Evolutionary conservation across 139 green algal genomes (phyloP), one percentile per base, ranked within the genome.

Genomic region (Micractinium conductrix): DNA sequence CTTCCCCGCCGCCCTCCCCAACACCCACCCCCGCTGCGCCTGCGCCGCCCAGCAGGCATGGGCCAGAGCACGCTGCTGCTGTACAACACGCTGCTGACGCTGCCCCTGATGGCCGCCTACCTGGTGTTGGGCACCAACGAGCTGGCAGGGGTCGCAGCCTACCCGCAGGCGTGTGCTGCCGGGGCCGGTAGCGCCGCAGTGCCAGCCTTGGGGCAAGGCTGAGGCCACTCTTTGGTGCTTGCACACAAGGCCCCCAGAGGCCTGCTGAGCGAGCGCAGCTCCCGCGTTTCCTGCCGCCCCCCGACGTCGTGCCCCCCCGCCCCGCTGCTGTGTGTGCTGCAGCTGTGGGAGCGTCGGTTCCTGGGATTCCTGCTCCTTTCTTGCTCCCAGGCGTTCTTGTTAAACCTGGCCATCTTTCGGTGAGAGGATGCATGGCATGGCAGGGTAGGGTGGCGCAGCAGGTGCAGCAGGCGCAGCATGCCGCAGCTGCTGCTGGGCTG

Each of bases 341-440:
- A 85, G 53, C 71, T 93, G 10, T 30, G 70, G 58, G 81, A 91
- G 60, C 79, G 72, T 14, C 60, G 22, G 19, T 93, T 93, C 69
- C 37, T 87, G 65, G 16, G 70, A 7, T 91, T 93, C 48, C 62
- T 91, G 48, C 60, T 91, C 16, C 19, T 93, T 3, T 90, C 84
- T 42, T 86, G 84, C 37, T 89, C 83, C 35, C 90, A 93, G 70
- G 90, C 87, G 21, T 91, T 92, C 76, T 78, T 93, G 63, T 78
- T 93, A 42, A 93, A 93, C 80, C 68, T 93, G 26, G 91, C 87
- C 87, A 93, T 93, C 69, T 93, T 92, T 83, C 70, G 88, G 80
- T 53, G 37, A 10, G 44, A 42, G 9, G 40, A 38, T 10, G 12
- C 48, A 58, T 14, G 14, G 48, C 48, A 10, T 58, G 48, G 48